phyloP scores from a whole-genome alignment of 202 grass and related monocot species.

The Dendrocalamus latiflorus region DNA sequence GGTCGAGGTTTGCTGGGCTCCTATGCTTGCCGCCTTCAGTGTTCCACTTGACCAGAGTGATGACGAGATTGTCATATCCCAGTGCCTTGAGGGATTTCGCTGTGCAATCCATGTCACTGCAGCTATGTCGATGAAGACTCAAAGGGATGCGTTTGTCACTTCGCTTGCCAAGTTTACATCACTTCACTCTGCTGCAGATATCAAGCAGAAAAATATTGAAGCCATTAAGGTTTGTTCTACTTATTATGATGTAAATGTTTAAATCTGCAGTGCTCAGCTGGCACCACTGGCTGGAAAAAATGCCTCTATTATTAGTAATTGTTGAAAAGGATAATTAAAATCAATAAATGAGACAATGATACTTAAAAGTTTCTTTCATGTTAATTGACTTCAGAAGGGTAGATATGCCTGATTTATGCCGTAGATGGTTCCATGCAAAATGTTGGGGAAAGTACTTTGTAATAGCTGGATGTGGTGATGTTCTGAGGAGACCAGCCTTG shows the following conservation, averaged over 20 bases:
- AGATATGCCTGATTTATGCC: slow-evolving; percentile 8
- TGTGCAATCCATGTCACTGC: slow-evolving; percentile 94
- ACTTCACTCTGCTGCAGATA: slow-evolving; percentile 90
- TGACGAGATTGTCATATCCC: slow-evolving; percentile 76
- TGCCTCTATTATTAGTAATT: slow-evolving; percentile 20
- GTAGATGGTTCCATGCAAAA: neutral
- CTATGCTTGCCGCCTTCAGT: slow-evolving; percentile 98
- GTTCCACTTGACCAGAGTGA: slow-evolving; percentile 96
- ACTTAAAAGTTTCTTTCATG: slow-evolving; percentile 8
- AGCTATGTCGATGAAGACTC: slow-evolving; percentile 99
- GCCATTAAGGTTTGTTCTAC: slow-evolving; percentile 83
- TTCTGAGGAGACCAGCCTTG: neutral
- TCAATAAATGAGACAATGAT: slow-evolving; percentile 1
- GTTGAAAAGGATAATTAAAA: neutral
- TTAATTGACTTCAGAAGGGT: slow-evolving; percentile 1
- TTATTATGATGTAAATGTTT: slow-evolving; percentile 13
- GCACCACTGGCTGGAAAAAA: neutral
- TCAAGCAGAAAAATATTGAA: slow-evolving; percentile 97
- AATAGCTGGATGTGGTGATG: neutral
- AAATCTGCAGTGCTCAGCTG: neutral
- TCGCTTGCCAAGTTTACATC: slow-evolving; percentile 99
- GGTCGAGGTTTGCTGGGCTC: slow-evolving; percentile 99
- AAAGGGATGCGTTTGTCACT: slow-evolving; percentile 95
- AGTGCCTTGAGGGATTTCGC: slow-evolving; percentile 95
- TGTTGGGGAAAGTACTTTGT: neutral